Evolutionary conservation across 2,329 filamentous ascomycete genomes (phyloP).

Genomic region (Colletotrichum euphorbiae): DNA sequence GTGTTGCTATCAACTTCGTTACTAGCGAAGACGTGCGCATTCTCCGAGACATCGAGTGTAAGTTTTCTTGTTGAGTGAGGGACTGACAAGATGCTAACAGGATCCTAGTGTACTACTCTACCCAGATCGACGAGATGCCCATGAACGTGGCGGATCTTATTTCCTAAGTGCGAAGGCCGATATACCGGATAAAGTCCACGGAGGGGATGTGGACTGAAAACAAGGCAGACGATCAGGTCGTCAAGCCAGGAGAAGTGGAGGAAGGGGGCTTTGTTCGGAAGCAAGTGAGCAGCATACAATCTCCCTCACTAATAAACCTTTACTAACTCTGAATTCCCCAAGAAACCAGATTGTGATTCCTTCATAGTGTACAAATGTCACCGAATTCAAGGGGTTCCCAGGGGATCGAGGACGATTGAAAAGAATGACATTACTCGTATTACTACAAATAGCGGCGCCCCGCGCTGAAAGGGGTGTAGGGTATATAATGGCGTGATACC

Average conservation of each 20-base stretch:
- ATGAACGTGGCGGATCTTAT: constrained; percentile 86
- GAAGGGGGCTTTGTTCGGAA: constrained; percentile 38
- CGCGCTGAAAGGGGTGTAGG: constrained; percentile 31
- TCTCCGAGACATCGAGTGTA: constrained; percentile 93
- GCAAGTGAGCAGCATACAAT: constrained; percentile 22
- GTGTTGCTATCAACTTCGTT: constrained; percentile 99
- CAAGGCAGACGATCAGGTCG: constrained; percentile 19
- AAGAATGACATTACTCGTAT: constrained; percentile 35
- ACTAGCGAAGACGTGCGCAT: constrained; percentile 98
- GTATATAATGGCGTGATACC: constrained; percentile 28
- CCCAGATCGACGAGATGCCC: constrained; percentile 98
- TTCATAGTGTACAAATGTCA: not conserved
- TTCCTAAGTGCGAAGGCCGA: constrained; percentile 50
- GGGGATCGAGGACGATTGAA: not conserved
- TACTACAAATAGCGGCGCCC: constrained; percentile 28
- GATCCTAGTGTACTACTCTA: constrained; percentile 85
- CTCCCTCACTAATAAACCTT: not conserved
- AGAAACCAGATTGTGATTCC: constrained; percentile 28
- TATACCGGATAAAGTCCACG: not conserved
- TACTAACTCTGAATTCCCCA: not conserved
- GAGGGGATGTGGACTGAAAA: not conserved
- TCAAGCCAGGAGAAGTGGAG: constrained; percentile 36
- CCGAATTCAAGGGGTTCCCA: not conserved
- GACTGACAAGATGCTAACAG: constrained; percentile 48
- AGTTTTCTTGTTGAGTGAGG: constrained; percentile 49